A percentile compares a stretch with the other conserved stretches of the same genome.
These are phyloP conservation scores for Heterobasidion parviporum DNA, from an alignment of 1,284 basidiomycete genomes.

Conservation along the genomic window DNA sequence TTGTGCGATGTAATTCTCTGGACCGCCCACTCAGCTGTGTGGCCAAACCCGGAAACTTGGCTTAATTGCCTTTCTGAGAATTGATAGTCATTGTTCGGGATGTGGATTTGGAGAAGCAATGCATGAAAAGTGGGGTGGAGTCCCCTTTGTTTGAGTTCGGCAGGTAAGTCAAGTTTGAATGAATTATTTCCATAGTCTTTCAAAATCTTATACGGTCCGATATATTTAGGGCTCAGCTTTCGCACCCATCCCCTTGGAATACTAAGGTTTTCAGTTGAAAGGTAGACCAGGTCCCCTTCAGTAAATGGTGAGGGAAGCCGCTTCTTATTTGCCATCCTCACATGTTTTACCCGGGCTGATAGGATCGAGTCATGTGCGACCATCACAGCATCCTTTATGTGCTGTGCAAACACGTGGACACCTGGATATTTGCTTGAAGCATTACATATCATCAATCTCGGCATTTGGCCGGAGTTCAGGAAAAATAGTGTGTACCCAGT, in stretches of 20 bases:
- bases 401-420: constrained; percentile 16
- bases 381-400: constrained; percentile 12
- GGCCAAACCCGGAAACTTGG: too few relatives aligned
- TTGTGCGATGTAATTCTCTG: too few relatives aligned
- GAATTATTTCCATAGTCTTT: constrained; percentile 10
- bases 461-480: constrained; percentile 25
- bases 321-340: constrained; percentile 17
- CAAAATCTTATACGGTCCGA: constrained; percentile 22
- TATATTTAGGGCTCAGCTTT: constrained; percentile 24
- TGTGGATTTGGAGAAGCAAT: constrained; percentile 16
- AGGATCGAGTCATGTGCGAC: constrained; percentile 18
- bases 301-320: constrained; percentile 11
- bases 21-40: too few relatives aligned
- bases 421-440: constrained; percentile 18
- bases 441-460: constrained; percentile 22
- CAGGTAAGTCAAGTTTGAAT: constrained; percentile 19
- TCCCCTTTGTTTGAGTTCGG: constrained; percentile 14
- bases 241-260: constrained; percentile 22
- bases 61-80: too few relatives aligned
- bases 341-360: constrained; percentile 13
- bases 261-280: constrained; percentile 25
- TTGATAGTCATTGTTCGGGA: constrained; percentile 19
- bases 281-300: constrained; percentile 20
- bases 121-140: constrained; percentile 25
- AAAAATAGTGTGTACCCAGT: constrained; percentile 28